Evolutionary conservation across 306 rosid species (phyloP).

Genomic region (Oxytropis ochrocephala): DNA sequence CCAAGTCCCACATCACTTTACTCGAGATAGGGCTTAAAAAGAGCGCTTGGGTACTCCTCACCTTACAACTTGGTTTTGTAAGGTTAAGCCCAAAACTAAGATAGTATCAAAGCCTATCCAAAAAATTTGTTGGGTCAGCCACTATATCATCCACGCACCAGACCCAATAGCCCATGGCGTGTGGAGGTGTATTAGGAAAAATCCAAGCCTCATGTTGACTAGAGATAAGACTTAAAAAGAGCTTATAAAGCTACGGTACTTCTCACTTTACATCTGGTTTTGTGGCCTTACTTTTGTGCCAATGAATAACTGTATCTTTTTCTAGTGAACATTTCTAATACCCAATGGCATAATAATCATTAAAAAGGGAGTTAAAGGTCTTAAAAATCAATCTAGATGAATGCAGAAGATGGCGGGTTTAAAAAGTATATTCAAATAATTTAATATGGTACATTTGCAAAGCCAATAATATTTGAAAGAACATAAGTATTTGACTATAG

Average conservation of each 20-base stretch:
- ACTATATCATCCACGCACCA: too few species aligned
- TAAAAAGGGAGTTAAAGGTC: neutral
- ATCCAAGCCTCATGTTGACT: neutral
- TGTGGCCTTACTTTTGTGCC: conserved; percentile 1
- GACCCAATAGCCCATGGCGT: neutral
- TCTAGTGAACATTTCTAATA: conserved; percentile 7
- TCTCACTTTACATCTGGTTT: neutral
- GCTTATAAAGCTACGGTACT: neutral
- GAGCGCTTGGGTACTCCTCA: neutral
- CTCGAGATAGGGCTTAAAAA: neutral
- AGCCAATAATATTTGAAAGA: conserved; percentile 5
- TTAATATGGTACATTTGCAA: neutral
- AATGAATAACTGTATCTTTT: neutral
- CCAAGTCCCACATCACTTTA: neutral
- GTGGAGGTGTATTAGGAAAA: neutral
- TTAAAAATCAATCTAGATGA: neutral
- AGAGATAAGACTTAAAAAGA: neutral
- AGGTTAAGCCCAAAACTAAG: neutral
- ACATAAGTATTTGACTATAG: neutral
- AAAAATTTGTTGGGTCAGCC: neutral
- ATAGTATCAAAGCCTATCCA: neutral
- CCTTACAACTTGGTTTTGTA: neutral
- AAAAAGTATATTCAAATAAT: neutral
- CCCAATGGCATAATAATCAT: neutral
- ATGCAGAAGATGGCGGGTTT: neutral